These are phyloP conservation scores for Fraxinus platypoda DNA, from an alignment of 305 asterid species.

Conservation along the genomic window DNA sequence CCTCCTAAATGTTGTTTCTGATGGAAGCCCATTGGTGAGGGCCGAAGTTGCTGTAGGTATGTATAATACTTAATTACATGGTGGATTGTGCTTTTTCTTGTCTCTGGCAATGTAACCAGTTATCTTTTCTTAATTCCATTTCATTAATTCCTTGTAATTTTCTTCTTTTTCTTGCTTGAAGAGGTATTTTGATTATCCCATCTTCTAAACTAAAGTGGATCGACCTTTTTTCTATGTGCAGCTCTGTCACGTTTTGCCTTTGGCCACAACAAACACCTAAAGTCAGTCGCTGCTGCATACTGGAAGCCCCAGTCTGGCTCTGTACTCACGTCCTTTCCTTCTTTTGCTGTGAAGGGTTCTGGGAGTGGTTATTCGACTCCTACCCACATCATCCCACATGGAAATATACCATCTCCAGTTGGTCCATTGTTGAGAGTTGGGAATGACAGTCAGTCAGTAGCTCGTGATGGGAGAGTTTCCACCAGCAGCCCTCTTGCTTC, in stretches of 20 bases:
- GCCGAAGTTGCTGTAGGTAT: conserved; percentile 98
- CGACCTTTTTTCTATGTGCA: conserved; percentile 35
- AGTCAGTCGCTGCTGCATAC: conserved; percentile 86
- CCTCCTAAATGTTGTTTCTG: conserved; percentile 78
- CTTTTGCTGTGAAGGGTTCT: conserved; percentile 70
- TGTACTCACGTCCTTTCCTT: conserved; percentile 79
- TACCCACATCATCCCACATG: conserved; percentile 69
- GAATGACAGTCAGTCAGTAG: conserved; percentile 51
- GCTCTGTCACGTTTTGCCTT: conserved; percentile 86
- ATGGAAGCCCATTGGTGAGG: conserved; percentile 97
- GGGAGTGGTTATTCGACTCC: conserved; percentile 87
- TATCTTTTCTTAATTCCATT: conserved; percentile 4
- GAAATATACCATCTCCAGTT: conserved; percentile 63
- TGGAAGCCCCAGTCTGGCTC: conserved; percentile 82
- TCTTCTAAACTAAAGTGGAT: not conserved
- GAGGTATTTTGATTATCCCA: not conserved
- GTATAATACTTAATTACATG: conserved; percentile 17
- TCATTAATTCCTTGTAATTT: not conserved
- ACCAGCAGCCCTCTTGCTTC: conserved; percentile 90
- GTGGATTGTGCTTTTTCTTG: not conserved
- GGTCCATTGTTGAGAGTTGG: conserved; percentile 71
- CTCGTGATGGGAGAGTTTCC: conserved; percentile 79
- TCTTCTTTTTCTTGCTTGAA: not conserved
- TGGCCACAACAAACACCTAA: conserved; percentile 47
- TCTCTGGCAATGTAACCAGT: not conserved